phyloP scores from a whole-genome alignment of 441 rosid genomes.

The Pelargonium myrrhifolium region DNA sequence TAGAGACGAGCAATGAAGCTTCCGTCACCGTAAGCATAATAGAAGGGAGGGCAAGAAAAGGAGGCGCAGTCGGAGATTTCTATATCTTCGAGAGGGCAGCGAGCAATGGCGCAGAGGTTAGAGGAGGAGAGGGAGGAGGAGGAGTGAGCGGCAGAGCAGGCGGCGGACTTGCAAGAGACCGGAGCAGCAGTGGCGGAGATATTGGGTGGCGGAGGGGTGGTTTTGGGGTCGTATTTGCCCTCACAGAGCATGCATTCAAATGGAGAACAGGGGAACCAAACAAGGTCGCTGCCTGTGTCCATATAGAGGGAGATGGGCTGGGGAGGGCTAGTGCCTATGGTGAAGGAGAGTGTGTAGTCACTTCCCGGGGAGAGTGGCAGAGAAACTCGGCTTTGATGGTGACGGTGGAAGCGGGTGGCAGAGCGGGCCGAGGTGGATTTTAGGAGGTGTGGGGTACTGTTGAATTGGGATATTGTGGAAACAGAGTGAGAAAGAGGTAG shows the following conservation, averaged over 20 bases:
- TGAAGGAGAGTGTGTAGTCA: conserved; percentile 68
- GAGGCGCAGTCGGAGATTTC: conserved; percentile 65
- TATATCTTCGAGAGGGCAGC: conserved; percentile 68
- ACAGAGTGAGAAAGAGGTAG: conserved; percentile 63
- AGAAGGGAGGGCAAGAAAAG: conserved; percentile 65
- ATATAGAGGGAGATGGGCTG: conserved; percentile 61
- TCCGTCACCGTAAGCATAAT: conserved; percentile 94
- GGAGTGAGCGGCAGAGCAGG: conserved; percentile 75
- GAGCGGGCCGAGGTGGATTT: conserved; percentile 62
- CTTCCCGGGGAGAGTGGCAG: conserved; percentile 82
- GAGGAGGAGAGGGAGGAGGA: conserved; percentile 40
- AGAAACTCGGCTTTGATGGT: conserved; percentile 37
- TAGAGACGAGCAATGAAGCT: conserved; percentile 62
- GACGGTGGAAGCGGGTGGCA: conserved; percentile 52
- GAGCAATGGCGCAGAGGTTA: conserved; percentile 72
- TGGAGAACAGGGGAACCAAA: conserved; percentile 92
- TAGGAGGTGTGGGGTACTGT: conserved; percentile 67
- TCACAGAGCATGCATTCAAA: conserved; percentile 86
- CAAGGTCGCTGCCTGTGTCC: conserved; percentile 92
- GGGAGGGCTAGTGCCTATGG: conserved; percentile 38
- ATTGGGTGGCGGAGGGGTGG: conserved; percentile 28
- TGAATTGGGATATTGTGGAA: conserved; percentile 43
- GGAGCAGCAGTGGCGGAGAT: conserved; percentile 39
- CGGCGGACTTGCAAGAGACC: conserved; percentile 49
- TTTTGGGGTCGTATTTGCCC: conserved; percentile 33